phyloP scores from a whole-genome alignment of 495 filamentous ascomycete genomes.

The Podospora didyma region DNA sequence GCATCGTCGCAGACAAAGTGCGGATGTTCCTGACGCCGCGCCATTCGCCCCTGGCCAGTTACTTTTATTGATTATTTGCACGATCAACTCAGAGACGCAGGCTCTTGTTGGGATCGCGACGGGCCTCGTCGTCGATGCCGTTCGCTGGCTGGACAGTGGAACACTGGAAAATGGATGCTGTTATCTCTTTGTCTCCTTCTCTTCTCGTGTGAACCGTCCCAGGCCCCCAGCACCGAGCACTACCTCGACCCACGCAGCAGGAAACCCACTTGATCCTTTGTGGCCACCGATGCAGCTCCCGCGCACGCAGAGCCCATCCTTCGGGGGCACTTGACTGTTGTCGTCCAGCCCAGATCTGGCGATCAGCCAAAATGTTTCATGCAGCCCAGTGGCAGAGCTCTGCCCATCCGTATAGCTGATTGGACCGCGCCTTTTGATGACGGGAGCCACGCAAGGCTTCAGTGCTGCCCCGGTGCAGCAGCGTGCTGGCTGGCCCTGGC shows the following conservation, averaged over 20 bases:
- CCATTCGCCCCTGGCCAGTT: background rate
- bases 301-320: background rate
- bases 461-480: background rate
- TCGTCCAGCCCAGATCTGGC: conserved; percentile 14
- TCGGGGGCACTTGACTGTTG: background rate
- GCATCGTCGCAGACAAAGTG: background rate
- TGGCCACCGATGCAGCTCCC: conserved; percentile 1
- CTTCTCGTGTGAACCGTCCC: background rate
- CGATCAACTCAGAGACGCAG: too few species aligned
- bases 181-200: background rate
- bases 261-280: conserved; percentile 3
- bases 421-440: conserved; percentile 12
- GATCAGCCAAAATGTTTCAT: conserved; percentile 18
- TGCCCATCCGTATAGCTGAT: conserved; percentile 4
- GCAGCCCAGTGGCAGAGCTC: conserved; percentile 14
- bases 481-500: background rate
- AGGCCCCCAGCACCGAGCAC: background rate
- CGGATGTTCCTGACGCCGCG: background rate
- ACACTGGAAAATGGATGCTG: too few species aligned
- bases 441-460: conserved; percentile 4
- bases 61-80: too few species aligned
- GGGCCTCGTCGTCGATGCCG: too few species aligned
- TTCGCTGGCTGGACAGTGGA: too few species aligned
- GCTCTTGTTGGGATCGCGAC: too few species aligned
- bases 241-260: background rate